Conservation (phyloP, 306 rosid species). For the Prunus davidiana region DNA sequence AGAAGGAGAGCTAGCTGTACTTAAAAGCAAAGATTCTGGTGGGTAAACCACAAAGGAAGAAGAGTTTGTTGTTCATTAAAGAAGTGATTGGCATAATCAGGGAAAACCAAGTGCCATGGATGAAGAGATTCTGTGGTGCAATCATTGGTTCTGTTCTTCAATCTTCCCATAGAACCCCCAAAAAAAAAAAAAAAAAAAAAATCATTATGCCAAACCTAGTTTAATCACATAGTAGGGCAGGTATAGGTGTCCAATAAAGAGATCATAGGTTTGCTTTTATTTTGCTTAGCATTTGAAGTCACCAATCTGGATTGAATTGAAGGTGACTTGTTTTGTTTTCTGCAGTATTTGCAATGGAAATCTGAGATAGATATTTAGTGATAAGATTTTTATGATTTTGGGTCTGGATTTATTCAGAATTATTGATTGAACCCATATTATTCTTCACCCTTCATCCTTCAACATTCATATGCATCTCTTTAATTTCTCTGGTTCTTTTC, state of each 20-base stretch:
- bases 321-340: not conserved
- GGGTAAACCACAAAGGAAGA: not conserved
- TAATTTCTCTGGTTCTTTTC: constrained; percentile 12
- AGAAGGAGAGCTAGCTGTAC: constrained; percentile 4
- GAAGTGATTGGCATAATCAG: constrained; percentile 13
- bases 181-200: not conserved
- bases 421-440: constrained; percentile 2
- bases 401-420: not conserved
- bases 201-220: not conserved
- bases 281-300: not conserved
- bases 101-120: constrained; percentile 8
- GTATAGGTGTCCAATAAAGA: not conserved
- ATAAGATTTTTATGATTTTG: too few species aligned
- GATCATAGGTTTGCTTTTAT: not conserved
- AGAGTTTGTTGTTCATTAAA: constrained; percentile 1
- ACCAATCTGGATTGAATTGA: not conserved
- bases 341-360: not conserved
- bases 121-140: constrained; percentile 10
- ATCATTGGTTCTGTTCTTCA: constrained; percentile 13
- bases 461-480: not conserved
- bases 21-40: constrained; percentile 16
- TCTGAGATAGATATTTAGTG: not conserved
- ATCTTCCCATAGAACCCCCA: not conserved
- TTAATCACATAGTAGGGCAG: constrained; percentile 1
- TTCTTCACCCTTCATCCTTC: constrained; percentile 1